A percentile compares a stretch with the other conserved stretches of the same genome.
Conservation (phyloP, 2,329 filamentous ascomycete species). For the Metarhizium brunneum region DNA sequence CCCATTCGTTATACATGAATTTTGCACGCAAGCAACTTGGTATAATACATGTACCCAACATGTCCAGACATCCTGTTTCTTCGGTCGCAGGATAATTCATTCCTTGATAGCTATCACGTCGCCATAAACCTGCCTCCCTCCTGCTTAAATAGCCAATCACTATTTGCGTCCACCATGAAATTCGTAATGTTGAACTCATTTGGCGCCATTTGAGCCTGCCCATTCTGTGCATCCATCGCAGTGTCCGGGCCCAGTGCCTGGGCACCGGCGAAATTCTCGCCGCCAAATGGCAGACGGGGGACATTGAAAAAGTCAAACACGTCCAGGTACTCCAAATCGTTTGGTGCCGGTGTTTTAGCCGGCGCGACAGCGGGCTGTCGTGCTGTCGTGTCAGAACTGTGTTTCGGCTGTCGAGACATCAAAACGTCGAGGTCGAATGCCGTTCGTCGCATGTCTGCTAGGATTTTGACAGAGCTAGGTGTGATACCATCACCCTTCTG, state of each 20-base stretch:
- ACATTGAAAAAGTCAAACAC: constrained; percentile 95
- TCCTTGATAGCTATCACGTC: neutral
- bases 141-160: constrained; percentile 64
- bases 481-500: constrained; percentile 65
- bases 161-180: constrained; percentile 65
- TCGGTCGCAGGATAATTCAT: neutral
- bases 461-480: constrained; percentile 74
- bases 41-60: neutral
- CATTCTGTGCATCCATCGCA: constrained; percentile 19
- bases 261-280: constrained; percentile 20
- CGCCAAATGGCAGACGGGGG: constrained; percentile 54
- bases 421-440: constrained; percentile 86
- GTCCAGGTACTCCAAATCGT: constrained; percentile 83
- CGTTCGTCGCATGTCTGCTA: constrained; percentile 85
- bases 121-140: constrained; percentile 23
- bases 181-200: constrained; percentile 73
- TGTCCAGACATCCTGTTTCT: neutral
- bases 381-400: constrained; percentile 26
- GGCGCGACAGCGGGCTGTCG: constrained; percentile 47
- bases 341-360: constrained; percentile 60
- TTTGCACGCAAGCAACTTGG: neutral
- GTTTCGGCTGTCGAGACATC: constrained; percentile 69
- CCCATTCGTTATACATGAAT: too few relatives aligned
- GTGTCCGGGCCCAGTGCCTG: constrained; percentile 9
- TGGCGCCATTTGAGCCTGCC: constrained; percentile 19